Percentiles rank a stretch among this genome's conserved stretches.
These are phyloP conservation scores for Solanum dulcamara DNA, from an alignment of 257 asterid genomes.

Conservation along the genomic window DNA sequence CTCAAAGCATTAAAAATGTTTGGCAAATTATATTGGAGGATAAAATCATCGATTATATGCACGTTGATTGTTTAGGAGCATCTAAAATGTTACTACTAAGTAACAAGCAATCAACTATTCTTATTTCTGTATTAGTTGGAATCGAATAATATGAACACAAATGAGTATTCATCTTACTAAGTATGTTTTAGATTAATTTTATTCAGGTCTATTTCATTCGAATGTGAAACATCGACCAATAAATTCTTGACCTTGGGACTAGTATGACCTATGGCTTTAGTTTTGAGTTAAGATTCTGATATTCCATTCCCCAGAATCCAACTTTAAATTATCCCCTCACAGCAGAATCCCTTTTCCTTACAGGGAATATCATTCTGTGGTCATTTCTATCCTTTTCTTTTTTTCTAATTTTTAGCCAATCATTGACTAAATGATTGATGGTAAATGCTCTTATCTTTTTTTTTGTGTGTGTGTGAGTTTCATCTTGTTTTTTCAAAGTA, in stretches of 20 bases:
- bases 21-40: background rate
- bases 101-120: background rate
- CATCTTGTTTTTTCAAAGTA: constrained; percentile 6
- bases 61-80: background rate
- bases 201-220: background rate
- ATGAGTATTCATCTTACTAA: background rate
- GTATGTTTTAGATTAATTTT: background rate
- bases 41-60: background rate
- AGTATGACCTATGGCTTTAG: constrained; percentile 24
- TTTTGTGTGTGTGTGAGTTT: background rate
- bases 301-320: constrained; percentile 49
- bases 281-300: constrained; percentile 53
- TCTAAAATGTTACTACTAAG: background rate
- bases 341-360: constrained; percentile 4
- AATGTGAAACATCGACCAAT: constrained; percentile 31
- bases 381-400: constrained; percentile 27
- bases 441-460: constrained; percentile 3
- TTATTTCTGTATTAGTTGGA: background rate
- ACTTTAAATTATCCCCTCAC: constrained; percentile 7
- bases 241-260: constrained; percentile 56
- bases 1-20: background rate
- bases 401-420: constrained; percentile 7
- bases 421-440: constrained; percentile 23
- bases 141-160: background rate
- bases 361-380: constrained; percentile 54